Percentiles rank a stretch among this genome's conserved stretches.
These are phyloP conservation scores for Fusarium lateritium DNA, from an alignment of 2,329 filamentous ascomycete species.

Conservation along the genomic window DNA sequence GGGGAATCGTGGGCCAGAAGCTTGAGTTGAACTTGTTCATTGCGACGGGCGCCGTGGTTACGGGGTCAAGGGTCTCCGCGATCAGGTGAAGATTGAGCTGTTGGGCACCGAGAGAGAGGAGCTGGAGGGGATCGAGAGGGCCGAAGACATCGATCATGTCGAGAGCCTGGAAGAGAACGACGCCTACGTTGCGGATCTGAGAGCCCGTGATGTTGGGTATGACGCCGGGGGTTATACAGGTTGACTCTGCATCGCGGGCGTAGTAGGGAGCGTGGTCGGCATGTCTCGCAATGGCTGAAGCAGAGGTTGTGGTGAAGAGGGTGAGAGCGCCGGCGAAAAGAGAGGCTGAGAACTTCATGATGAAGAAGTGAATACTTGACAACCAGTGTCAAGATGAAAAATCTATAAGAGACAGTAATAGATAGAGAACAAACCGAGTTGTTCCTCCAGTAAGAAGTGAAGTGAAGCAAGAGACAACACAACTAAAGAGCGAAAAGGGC, in stretches of 20 bases:
- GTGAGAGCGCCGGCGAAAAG: conserved; percentile 20
- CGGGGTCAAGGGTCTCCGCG: conserved; percentile 58
- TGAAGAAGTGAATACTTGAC: conserved; percentile 2
- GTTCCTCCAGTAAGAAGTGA: not conserved
- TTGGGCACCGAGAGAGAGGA: conserved; percentile 53
- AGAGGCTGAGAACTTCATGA: conserved; percentile 43
- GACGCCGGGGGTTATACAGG: conserved; percentile 42
- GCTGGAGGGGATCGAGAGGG: conserved; percentile 62
- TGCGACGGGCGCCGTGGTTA: conserved; percentile 53
- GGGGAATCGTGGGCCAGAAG: conserved; percentile 56
- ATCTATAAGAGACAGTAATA: not conserved
- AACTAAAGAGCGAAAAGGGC: not conserved
- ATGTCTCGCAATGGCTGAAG: conserved; percentile 16
- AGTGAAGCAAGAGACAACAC: not conserved
- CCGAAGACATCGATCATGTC: conserved; percentile 63
- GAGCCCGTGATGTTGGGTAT: conserved; percentile 42
- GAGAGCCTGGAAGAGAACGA: conserved; percentile 62
- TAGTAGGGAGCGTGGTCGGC: conserved; percentile 4
- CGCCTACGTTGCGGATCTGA: conserved; percentile 55
- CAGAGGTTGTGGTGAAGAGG: conserved; percentile 22
- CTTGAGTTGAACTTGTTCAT: conserved; percentile 54
- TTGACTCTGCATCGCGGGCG: conserved; percentile 5
- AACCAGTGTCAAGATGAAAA: conserved; percentile 13
- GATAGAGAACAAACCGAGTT: not conserved
- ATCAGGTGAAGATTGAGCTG: conserved; percentile 60